Percentiles rank a stretch among this genome's conserved stretches.
Evolutionary conservation across 2,329 filamentous ascomycete species (phyloP).

Genomic region (Metarhizium robertsii): DNA sequence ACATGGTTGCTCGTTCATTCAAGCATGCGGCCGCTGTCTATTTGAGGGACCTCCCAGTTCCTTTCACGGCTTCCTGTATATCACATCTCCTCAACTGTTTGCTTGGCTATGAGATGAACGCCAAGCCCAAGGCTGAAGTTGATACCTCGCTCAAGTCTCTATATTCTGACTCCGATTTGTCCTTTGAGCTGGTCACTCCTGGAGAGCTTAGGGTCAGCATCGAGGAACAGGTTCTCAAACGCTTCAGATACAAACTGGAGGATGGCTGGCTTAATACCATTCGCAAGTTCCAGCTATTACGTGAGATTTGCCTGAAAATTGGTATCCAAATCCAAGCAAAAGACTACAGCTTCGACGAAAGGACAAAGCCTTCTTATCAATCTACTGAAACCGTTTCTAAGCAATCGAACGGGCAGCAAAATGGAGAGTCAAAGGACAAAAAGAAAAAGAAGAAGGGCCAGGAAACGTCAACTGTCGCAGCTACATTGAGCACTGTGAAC

Average conservation of each 20-base stretch:
- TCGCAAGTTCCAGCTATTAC: constrained; percentile 74
- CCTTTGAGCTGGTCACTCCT: constrained; percentile 71
- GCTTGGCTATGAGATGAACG: constrained; percentile 66
- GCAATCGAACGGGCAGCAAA: constrained; percentile 28
- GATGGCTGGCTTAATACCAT: constrained; percentile 57
- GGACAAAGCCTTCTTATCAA: constrained; percentile 21
- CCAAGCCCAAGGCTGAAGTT: constrained; percentile 67
- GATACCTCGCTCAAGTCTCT: constrained; percentile 65
- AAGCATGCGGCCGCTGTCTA: constrained; percentile 82
- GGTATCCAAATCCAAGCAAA: constrained; percentile 81
- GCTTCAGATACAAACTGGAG: constrained; percentile 69
- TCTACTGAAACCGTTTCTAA: constrained; percentile 21
- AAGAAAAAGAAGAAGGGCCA: constrained; percentile 59
- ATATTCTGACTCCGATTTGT: constrained; percentile 74
- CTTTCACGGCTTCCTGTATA: constrained; percentile 70
- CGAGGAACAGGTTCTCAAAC: constrained; percentile 57
- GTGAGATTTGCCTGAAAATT: constrained; percentile 80
- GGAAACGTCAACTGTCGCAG: constrained; percentile 41
- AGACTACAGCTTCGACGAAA: constrained; percentile 29
- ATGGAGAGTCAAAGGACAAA: constrained; percentile 30
- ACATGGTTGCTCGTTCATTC: constrained; percentile 92
- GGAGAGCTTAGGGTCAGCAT: constrained; percentile 61
- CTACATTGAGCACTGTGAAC: constrained; percentile 30
- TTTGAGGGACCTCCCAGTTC: constrained; percentile 68
- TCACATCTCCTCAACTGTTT: constrained; percentile 91